Evolutionary conservation across 202 grass and related monocot genomes (phyloP), one percentile per base, ranked within the genome.

Genomic region (Cymbopogon flexuosus): DNA sequence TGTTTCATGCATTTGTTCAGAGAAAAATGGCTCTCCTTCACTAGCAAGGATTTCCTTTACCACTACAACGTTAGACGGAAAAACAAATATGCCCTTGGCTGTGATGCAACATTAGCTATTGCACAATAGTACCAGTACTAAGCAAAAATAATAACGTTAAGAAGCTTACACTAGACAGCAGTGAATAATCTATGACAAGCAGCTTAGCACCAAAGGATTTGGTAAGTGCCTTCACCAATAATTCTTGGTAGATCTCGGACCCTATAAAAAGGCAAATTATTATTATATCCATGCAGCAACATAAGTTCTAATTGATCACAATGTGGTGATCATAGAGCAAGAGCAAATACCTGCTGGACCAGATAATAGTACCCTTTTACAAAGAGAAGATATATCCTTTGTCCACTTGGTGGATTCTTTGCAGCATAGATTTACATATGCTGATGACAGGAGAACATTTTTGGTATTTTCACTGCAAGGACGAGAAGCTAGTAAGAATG

Each of bases 201-300:
- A 98, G 86, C 62, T 87, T 92, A 84, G 92, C 95, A 75, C 70
- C 83, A 70, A 98, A 98, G 67, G 90, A 79, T 84, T 98, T 94
- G 62, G 92, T 79, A 36, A 98, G 92, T 54, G 92, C 86, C 70
- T 94, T 94, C 56, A 92, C 84, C 77, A 95, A 88, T 68, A 68
- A 89, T 82, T 98, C 95, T 88, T 93, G 92, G 86, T 98, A 98
- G 60, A 98, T 98, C 75, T 98, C 95, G 82, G 92, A 93, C 21
- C 95, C 95, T 98, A 77, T 16, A 85, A 62, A 82, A 15, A 65
- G 61, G 41, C 19, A 43, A 89, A 62, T 70, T 70, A 10, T 72
- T 67, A 87, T 79, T 62, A 31, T 30, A 71, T 52, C 23, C 64
- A 72, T 60, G 43, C 79, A 34, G 33, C 42, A 76, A 70, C 21